Percentiles rank a stretch among this genome's conserved stretches.
These are phyloP conservation scores for Leptosphaerulina australis DNA, from an alignment of 2,329 filamentous ascomycete species.

Conservation along the genomic window DNA sequence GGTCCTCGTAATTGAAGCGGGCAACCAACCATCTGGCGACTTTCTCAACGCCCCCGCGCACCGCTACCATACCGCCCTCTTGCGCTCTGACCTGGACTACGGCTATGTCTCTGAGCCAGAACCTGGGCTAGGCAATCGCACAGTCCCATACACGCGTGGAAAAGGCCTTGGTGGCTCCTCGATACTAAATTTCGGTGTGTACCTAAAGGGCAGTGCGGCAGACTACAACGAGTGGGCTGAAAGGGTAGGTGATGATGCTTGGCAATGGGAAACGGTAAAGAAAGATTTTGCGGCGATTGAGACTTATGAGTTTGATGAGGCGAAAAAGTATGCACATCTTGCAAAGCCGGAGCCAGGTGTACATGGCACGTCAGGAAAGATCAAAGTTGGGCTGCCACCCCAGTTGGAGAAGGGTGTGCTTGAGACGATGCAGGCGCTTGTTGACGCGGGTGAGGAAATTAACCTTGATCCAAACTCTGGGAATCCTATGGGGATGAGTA, in stretches of 20 bases:
- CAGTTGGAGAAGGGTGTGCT: conserved; percentile 64
- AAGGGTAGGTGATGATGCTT: conserved; percentile 61
- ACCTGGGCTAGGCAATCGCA: conserved; percentile 46
- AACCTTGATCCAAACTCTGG: conserved; percentile 60
- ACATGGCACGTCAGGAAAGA: conserved; percentile 53
- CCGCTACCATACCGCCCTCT: conserved; percentile 54
- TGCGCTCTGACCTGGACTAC: conserved; percentile 59
- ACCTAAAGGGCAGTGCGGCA: conserved; percentile 58
- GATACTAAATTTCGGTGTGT: conserved; percentile 53
- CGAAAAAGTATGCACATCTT: conserved; percentile 52
- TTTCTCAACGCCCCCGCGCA: conserved; percentile 56
- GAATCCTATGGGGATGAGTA: conserved; percentile 37
- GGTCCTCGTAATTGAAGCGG: conserved; percentile 68
- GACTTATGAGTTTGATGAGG: conserved; percentile 53
- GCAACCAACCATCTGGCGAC: conserved; percentile 57
- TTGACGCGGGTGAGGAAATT: conserved; percentile 60
- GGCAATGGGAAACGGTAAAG: conserved; percentile 61
- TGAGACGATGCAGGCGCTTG: conserved; percentile 60
- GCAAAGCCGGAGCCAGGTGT: conserved; percentile 52
- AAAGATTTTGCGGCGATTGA: conserved; percentile 61
- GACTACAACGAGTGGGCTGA: conserved; percentile 69
- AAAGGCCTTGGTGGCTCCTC: conserved; percentile 58
- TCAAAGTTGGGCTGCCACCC: conserved; percentile 52
- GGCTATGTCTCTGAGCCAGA: conserved; percentile 52
- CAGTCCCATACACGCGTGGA: conserved; percentile 54